Base-by-base conservation (phyloP, 1,139 yeast genomes). In the Pichia sp. region DNA sequence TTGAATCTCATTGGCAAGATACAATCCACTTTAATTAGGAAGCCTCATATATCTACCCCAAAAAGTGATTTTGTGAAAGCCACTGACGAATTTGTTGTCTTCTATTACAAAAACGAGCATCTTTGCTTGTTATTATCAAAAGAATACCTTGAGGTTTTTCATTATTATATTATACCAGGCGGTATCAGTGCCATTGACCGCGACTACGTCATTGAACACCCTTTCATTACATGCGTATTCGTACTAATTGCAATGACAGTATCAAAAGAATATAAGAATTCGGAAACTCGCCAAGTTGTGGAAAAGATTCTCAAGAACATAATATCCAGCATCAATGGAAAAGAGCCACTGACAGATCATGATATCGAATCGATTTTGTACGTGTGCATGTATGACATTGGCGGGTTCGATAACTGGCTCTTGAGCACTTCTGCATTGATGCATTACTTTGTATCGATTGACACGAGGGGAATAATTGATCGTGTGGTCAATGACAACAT, bases 111-210 rank as follows among this genome's bases (percentile, higher is more conserved):
- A 23, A 68, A 77, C 57, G 72, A 72, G 58, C 54, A 58, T 2
- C 61, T 77, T 4, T 76, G 79, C 56, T 64, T 76, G n/a, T 64
- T 67, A 45, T 59, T 78, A 15, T 74, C 78, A 0, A 69, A 72
- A 54, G 73, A 74, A 34, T 79, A 78, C 57, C 62, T 79, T 36
- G 73, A 71, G 26, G 72, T 72, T 45, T 76, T 82, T 1, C 81
- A 78, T 62, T 77, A 76, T 61, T 79, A 81, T 81, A 78, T 78
- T 47, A 75, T 78, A 6, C 83, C 83, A 1, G 82, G 82, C 10
- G 82, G 82, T 3, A 71, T 78, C 15, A 76, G 72, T 45, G 72
- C 70, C 38, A 72, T 79, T 8, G 70, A 74, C 47, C 62, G 71
- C 47, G 67, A 67, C 6, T 79, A 76, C 60, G 81, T 76, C 4